Conservation (phyloP, 352 stramenopile species). For the Phytophthora sansomeana region DNA sequence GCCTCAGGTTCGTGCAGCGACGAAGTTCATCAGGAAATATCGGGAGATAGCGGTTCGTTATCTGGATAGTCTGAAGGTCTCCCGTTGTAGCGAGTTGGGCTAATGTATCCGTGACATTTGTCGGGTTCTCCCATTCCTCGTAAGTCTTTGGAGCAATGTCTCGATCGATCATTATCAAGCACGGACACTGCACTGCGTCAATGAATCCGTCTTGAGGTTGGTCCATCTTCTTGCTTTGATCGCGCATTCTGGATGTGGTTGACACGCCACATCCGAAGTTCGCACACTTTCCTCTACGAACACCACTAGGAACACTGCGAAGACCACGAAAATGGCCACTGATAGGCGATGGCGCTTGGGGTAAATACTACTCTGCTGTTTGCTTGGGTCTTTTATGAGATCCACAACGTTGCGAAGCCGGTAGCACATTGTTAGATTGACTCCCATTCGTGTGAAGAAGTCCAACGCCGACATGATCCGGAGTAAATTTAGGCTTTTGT, state of each 20-base stretch:
- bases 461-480: constrained; percentile 29
- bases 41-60: constrained; percentile 44
- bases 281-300: constrained; percentile 32
- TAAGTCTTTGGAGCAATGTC: constrained; percentile 27
- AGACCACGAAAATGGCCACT: constrained; percentile 13
- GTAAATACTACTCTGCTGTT: constrained; percentile 3
- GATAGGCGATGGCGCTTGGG: constrained; percentile 3
- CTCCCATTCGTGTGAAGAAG: constrained; percentile 30
- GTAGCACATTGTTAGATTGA: constrained; percentile 18
- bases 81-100: constrained; percentile 29
- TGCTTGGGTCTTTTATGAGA: not conserved
- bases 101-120: constrained; percentile 41
- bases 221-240: constrained; percentile 39
- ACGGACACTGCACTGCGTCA: constrained; percentile 49
- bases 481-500: constrained; percentile 27
- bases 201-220: constrained; percentile 2
- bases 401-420: constrained; percentile 7
- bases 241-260: constrained; percentile 33
- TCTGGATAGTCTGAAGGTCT: constrained; percentile 37
- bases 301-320: constrained; percentile 1
- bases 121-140: constrained; percentile 41
- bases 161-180: constrained; percentile 48
- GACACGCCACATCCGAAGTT: constrained; percentile 20
- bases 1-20: constrained; percentile 33
- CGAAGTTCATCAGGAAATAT: constrained; percentile 38